Percentiles rank a stretch among this genome's conserved stretches.
Conservation (phyloP, 495 filamentous ascomycete genomes). For the Trichoderma erinaceum region DNA sequence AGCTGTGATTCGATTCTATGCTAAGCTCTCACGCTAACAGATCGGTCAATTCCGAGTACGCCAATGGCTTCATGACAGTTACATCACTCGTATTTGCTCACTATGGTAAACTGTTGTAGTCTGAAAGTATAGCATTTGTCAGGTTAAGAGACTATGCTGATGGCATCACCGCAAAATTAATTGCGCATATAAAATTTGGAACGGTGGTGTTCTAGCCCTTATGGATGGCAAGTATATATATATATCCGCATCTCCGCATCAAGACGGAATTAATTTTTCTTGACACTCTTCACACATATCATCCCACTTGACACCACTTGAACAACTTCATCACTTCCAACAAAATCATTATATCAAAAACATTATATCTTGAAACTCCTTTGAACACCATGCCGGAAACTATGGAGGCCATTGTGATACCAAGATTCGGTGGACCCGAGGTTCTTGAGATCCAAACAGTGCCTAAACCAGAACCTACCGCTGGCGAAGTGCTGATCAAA, state of each 20-base stretch:
- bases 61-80: background rate
- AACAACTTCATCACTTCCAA: background rate
- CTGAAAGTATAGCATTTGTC: background rate
- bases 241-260: background rate
- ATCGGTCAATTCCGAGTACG: background rate
- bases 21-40: background rate
- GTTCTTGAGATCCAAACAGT: slow-evolving; percentile 29
- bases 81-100: background rate
- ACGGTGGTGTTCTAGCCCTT: background rate
- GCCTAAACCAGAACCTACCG: slow-evolving; percentile 28
- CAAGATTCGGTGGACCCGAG: slow-evolving; percentile 36
- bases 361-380: too few relatives aligned
- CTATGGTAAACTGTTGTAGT: too few relatives aligned
- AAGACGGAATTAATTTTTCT: too few relatives aligned
- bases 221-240: background rate
- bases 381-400: slow-evolving; percentile 13
- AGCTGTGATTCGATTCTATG: background rate
- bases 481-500: slow-evolving; percentile 34
- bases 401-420: slow-evolving; percentile 42
- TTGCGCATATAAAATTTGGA: background rate
- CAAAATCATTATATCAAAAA: background rate
- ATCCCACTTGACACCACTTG: too few relatives aligned
- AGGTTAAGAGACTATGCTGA: background rate
- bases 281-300: too few relatives aligned
- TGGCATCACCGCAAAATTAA: background rate